A percentile compares a stretch with the other conserved stretches of the same genome.
Evolutionary conservation across 305 asterid species (phyloP).

Genomic region (Striga hermonthica): DNA sequence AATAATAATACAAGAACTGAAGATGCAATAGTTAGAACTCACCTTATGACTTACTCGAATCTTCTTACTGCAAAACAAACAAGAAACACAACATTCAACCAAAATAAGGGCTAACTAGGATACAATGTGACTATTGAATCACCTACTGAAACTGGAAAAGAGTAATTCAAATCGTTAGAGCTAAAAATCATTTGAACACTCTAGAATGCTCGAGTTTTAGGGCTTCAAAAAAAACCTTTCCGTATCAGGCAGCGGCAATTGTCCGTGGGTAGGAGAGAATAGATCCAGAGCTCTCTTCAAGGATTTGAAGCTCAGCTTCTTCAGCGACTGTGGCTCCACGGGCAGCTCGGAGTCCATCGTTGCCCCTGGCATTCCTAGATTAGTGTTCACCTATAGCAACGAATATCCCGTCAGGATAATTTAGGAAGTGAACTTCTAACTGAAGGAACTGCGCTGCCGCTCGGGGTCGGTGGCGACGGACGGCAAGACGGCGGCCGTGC

Average conservation of each 20-base stretch:
- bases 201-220: constrained; percentile 15
- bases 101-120: background rate
- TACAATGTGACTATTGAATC: background rate
- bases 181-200: background rate
- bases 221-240: constrained; percentile 50
- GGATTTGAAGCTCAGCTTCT: constrained; percentile 84
- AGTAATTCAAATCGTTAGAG: constrained; percentile 5
- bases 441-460: background rate
- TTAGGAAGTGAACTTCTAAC: background rate
- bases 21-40: constrained; percentile 31
- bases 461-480: constrained; percentile 27
- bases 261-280: constrained; percentile 76
- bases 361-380: constrained; percentile 41
- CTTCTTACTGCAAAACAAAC: constrained; percentile 46
- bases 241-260: constrained; percentile 71
- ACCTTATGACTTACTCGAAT: constrained; percentile 39
- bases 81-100: constrained; percentile 2
- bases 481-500: constrained; percentile 1
- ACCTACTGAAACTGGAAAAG: constrained; percentile 7
- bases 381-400: constrained; percentile 4
- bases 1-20: too few relatives aligned
- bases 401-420: background rate
- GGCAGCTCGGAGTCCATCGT: constrained; percentile 69
- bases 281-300: constrained; percentile 88
- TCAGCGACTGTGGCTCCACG: constrained; percentile 89